Evolutionary conservation across 139 green algal genomes (phyloP).

Genomic region (Volvox africanus): DNA sequence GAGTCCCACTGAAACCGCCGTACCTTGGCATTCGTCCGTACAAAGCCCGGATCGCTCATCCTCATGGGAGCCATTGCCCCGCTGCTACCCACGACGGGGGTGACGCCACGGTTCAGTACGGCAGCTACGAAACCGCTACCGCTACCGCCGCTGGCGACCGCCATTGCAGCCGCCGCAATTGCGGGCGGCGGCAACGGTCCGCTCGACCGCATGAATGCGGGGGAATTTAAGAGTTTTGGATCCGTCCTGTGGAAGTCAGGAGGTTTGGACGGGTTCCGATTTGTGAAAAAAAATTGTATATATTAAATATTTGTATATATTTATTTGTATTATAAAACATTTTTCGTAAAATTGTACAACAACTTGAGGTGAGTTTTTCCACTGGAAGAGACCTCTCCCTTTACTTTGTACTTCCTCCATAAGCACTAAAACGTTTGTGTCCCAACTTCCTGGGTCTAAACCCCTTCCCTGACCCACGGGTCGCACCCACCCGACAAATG

Average conservation of each 20-base stretch:
- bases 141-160: background rate
- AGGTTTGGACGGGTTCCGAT: background rate
- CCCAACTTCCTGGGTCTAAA: background rate
- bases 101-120: background rate
- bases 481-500: constrained; percentile 13
- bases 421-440: no score
- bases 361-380: no score
- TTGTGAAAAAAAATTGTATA: no score
- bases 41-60: constrained; percentile 1
- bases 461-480: no score
- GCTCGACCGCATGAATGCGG: background rate
- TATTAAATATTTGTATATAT: no score
- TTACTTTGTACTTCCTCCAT: no score
- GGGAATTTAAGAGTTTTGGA: background rate
- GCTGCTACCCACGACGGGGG: no score
- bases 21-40: background rate
- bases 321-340: no score
- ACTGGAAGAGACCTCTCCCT: no score
- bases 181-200: background rate
- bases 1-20: background rate
- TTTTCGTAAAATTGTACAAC: no score
- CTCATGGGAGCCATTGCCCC: background rate
- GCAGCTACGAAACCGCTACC: background rate
- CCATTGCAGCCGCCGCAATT: background rate
- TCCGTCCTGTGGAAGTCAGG: background rate